These are phyloP conservation scores for Fraxinus latifolia DNA, from an alignment of 305 asterid species.

Conservation along the genomic window DNA sequence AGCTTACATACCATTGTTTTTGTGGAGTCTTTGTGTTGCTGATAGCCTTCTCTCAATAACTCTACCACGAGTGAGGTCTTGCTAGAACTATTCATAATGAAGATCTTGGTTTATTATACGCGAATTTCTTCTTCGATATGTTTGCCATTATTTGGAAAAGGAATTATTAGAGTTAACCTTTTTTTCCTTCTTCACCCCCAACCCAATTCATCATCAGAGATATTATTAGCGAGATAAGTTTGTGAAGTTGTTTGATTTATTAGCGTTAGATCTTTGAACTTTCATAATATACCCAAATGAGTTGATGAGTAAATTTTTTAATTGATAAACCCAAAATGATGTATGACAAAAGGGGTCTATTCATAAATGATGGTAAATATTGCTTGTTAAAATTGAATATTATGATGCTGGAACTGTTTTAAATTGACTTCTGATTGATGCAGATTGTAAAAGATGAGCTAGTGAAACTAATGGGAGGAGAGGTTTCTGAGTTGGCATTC, in stretches of 20 bases:
- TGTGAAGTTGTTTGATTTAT: neutral
- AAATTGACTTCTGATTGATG: slow-evolving; percentile 19
- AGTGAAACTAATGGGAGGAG: slow-evolving; percentile 91
- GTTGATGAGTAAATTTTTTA: slow-evolving; percentile 2
- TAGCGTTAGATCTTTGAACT: neutral
- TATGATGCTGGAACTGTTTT: slow-evolving; percentile 8
- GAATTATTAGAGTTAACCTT: neutral
- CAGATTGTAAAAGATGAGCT: slow-evolving; percentile 91
- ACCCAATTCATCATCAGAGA: neutral
- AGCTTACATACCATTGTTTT: slow-evolving; percentile 9
- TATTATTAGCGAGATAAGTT: neutral
- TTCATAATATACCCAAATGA: slow-evolving; percentile 1
- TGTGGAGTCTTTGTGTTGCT: neutral
- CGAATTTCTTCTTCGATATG: neutral
- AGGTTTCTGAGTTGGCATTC: slow-evolving; percentile 81
- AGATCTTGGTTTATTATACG: neutral
- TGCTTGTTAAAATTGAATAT: slow-evolving; percentile 12
- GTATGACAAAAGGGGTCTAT: neutral
- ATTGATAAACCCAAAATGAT: neutral
- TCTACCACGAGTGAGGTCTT: neutral
- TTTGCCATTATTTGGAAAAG: neutral
- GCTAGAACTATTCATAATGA: neutral
- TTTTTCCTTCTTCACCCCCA: neutral
- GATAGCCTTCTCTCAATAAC: neutral
- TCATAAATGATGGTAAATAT: slow-evolving; percentile 15